Percentiles rank a stretch among this genome's conserved stretches.
phyloP scores from a whole-genome alignment of 1,139 yeast genomes.

The Taiozyma onychis region DNA sequence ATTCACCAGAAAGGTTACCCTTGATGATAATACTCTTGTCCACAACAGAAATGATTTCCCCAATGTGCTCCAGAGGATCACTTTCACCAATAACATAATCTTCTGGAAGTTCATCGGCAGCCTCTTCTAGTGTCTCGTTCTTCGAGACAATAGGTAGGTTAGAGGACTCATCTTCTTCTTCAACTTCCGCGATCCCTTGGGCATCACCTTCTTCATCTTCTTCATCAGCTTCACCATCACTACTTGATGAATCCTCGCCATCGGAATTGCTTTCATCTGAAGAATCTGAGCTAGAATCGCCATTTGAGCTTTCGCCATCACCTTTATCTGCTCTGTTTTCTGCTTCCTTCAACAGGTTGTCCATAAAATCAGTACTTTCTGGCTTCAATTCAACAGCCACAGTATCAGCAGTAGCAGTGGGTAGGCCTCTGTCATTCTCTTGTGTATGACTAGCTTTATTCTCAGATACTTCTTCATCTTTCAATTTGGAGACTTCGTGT shows the following conservation, averaged over 20 bases:
- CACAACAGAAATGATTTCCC: conserved; percentile 64
- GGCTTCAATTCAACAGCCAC: not conserved
- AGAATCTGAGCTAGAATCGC: conserved; percentile 19
- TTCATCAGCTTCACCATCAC: conserved; percentile 11
- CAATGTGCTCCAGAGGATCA: conserved; percentile 69
- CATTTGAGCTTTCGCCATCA: conserved; percentile 2
- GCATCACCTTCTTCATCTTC: conserved; percentile 16
- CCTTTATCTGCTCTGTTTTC: not conserved
- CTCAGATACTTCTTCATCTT: not conserved
- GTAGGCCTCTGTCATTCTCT: not conserved
- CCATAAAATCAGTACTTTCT: conserved; percentile 17
- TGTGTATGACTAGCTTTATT: not conserved
- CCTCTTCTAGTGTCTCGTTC: conserved; percentile 69
- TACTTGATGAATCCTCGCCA: conserved; percentile 6
- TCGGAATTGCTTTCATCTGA: conserved; percentile 15
- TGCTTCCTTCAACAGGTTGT: conserved; percentile 19
- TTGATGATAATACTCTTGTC: conserved; percentile 69
- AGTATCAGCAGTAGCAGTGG: not conserved
- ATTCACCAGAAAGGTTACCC: conserved; percentile 81
- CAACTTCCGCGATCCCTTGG: conserved; percentile 19
- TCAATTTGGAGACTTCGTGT: not conserved
- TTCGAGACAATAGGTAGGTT: conserved; percentile 69
- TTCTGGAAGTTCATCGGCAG: conserved; percentile 64
- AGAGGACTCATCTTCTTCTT: conserved; percentile 28
- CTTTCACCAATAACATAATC: conserved; percentile 50